Base-by-base conservation (phyloP, 768 basidiomycete genomes). In the Kwoniella sp. region DNA sequence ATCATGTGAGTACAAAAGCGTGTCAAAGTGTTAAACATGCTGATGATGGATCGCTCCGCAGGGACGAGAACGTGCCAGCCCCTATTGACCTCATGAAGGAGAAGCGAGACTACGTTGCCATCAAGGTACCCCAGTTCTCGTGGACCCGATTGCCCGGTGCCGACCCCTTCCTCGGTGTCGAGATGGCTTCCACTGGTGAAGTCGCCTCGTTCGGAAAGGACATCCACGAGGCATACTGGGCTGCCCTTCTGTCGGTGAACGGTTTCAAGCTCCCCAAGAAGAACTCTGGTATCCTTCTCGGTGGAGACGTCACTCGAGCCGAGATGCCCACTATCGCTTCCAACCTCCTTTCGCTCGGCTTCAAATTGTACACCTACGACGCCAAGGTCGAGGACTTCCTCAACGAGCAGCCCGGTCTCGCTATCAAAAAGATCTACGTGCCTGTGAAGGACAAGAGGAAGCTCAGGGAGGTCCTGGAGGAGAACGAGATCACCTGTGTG, bases 171-270 rank as follows among this genome's bases (percentile, higher is more conserved):
- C 79, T 96, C 57, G 90, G 91, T 54, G 89, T 93, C 46, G 91
- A 95, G 79, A 98, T 96, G 93, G 91, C 92, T 2, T 91, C 88
- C 68, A 96, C 93, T 6, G 93, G 93, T 29, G 93, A 99, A 75
- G 90, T 99, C 25, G 95, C 95, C 11, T 84, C 88, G 61, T 99
- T 98, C 73, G 95, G 92, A 28, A 82, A 83, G 65, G 88, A 93
- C 69, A 80, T 98, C 39, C 84, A 92, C 59, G 95, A 99, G 76
- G 95, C 93, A 12, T 75, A 74, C 62, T 75, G 71, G 71, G 63
- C 67, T 38, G 52, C 93, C 2, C 78, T 95, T n/a, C 83, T 90
- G 42, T 90, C 88, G 58, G 91, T 88, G 7, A 99, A 90, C 25
- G 92, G 92, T 14, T 95, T 98, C 82, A 93, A 88, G 76, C 79